Evolutionary conservation across 1,284 basidiomycete genomes (phyloP), one percentile per base, ranked within the genome.

Genomic region (Sporisorium iseilematis-ciliati): DNA sequence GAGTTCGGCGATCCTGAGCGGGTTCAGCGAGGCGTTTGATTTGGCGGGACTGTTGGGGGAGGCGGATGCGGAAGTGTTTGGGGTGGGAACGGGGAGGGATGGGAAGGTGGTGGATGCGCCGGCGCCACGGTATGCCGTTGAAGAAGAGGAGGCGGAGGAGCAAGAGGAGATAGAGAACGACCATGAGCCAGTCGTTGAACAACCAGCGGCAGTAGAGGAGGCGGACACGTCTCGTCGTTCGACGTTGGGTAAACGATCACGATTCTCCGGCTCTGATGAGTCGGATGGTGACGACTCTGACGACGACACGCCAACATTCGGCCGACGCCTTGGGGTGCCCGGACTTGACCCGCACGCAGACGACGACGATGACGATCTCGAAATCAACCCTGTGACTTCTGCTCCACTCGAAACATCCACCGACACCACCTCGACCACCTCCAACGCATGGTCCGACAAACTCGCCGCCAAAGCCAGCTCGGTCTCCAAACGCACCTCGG

Each of bases 61-160:
- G 31, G 83, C 83, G 1, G 83, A 84, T 51, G 82, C 81, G 23
- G 78, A 82, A 46, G 65, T 74, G n/a, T 72, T 84, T 49, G 78
- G 78, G 14, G 66, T 40, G 18, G 80, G 75, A 1, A 68, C 69
- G 8, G 74, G 72, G 0, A 29, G 54, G 46, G 29, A 52, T 2
- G 57, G 29, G 10, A 41, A 25, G 1, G 33, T 45, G 2, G 18
- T 71, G 6, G 59, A 65, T 2, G 54, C 75, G 0, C 61, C 75
- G 12, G 65, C 61, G 38, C 58, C 62, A 2, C 57, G 63, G 3
- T 57, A 40, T 23, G 68, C 68, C 5, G n/a, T 53, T 0, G 7
- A 29, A 4, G 55, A 43, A 7, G 25, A 42, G 14, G 53, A 66
- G 2, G 50, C n/a, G n/a, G n/a, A 52, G 12, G 60, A 49, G 29